A percentile compares a stretch with the other conserved stretches of the same genome.
Evolutionary conservation across 2,329 filamentous ascomycete species (phyloP).

Genomic region (Microcyclosporella mali): DNA sequence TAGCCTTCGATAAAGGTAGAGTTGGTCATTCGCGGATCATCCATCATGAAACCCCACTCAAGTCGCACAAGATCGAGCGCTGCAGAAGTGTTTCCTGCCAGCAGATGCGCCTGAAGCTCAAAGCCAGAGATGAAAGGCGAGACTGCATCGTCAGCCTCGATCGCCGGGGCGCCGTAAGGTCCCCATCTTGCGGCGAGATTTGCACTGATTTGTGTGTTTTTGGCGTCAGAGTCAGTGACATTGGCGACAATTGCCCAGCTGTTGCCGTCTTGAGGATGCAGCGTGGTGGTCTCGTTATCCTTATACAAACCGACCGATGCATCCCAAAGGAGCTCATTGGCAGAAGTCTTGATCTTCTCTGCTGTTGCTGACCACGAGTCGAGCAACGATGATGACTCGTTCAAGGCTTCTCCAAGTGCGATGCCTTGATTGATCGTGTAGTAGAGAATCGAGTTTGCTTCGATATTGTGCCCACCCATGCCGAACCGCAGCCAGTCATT

Average conservation of each 20-base stretch:
- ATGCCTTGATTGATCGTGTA: slow-evolving; percentile 50
- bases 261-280: slow-evolving; percentile 46
- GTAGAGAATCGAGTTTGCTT: slow-evolving; percentile 44
- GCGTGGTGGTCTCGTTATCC: slow-evolving; percentile 31
- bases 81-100: slow-evolving; percentile 35
- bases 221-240: slow-evolving; percentile 29
- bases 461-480: slow-evolving; percentile 47
- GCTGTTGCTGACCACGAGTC: slow-evolving; percentile 33
- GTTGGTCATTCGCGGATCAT: slow-evolving; percentile 49
- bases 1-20: slow-evolving; percentile 50
- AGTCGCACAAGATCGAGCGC: slow-evolving; percentile 41
- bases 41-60: slow-evolving; percentile 51
- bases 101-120: slow-evolving; percentile 42
- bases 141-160: slow-evolving; percentile 42
- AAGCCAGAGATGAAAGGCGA: slow-evolving; percentile 46
- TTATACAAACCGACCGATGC: slow-evolving; percentile 30
- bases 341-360: slow-evolving; percentile 45
- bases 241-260: slow-evolving; percentile 38
- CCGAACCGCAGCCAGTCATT: slow-evolving; percentile 45
- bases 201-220: slow-evolving; percentile 30
- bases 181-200: slow-evolving; percentile 35
- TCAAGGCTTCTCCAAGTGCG: slow-evolving; percentile 45
- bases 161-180: slow-evolving; percentile 42
- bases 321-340: slow-evolving; percentile 37
- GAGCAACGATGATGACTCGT: slow-evolving; percentile 37